Conservation (phyloP, 2,329 filamentous ascomycete species). For the Verticillium tricorpus region DNA sequence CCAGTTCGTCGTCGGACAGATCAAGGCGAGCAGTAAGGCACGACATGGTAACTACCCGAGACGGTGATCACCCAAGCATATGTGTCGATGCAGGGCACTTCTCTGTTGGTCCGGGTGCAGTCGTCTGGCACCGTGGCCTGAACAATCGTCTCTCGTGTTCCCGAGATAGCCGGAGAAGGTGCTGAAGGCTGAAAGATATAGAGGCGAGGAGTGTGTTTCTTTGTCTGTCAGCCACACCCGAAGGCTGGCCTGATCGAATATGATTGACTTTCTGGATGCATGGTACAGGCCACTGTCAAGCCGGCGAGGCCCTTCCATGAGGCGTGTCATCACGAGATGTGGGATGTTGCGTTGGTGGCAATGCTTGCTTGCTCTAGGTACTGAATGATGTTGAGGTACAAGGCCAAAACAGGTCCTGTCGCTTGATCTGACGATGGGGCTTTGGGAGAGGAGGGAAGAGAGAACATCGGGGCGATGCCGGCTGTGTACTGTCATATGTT, state of each 20-base stretch:
- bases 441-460: too few relatives aligned
- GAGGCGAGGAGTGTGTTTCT: background rate
- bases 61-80: background rate
- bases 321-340: background rate
- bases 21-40: background rate
- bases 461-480: too few relatives aligned
- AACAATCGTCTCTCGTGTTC: background rate
- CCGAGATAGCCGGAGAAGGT: background rate
- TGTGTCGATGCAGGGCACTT: background rate
- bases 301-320: background rate
- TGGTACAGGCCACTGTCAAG: background rate
- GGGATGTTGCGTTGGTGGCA: too few relatives aligned
- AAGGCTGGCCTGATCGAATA: background rate
- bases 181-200: background rate
- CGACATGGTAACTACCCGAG: background rate
- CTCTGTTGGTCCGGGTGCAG: background rate
- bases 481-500: too few relatives aligned
- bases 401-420: too few relatives aligned
- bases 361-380: too few relatives aligned
- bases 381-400: too few relatives aligned
- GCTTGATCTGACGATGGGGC: too few relatives aligned
- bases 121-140: background rate
- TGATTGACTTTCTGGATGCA: background rate
- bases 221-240: background rate
- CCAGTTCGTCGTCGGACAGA: background rate